Evolutionary conservation across 805 yeast species (phyloP).

Genomic region (Monosporozyma unispora): DNA sequence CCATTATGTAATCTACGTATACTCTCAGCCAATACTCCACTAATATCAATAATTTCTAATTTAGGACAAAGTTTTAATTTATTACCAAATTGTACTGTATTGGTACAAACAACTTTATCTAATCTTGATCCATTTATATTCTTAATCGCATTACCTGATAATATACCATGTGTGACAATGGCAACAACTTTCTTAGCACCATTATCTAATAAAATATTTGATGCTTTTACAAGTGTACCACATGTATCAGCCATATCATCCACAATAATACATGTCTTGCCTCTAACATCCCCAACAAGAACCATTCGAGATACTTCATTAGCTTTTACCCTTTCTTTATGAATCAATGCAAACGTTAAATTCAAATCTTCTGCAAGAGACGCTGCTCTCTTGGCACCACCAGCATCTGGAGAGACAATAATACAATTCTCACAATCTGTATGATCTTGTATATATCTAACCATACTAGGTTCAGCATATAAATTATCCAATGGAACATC

Average conservation of each 20-base stretch:
- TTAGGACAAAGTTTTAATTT: constrained; percentile 46
- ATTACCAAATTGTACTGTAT: constrained; percentile 69
- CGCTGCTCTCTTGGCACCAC: constrained; percentile 84
- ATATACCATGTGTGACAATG: constrained; percentile 73
- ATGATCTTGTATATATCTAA: constrained; percentile 60
- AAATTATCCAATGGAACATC: constrained; percentile 75
- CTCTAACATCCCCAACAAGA: constrained; percentile 72
- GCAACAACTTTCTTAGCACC: constrained; percentile 68
- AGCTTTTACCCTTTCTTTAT: constrained; percentile 75
- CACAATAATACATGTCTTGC: constrained; percentile 64
- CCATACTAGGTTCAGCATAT: constrained; percentile 76
- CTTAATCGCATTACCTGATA: constrained; percentile 63
- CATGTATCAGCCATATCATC: constrained; percentile 90
- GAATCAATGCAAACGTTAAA: constrained; percentile 72
- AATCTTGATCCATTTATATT: constrained; percentile 61
- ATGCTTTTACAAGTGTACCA: constrained; percentile 76
- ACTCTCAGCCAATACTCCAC: constrained; percentile 70
- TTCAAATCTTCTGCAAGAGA: constrained; percentile 71
- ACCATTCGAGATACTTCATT: constrained; percentile 81
- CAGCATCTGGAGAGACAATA: constrained; percentile 79
- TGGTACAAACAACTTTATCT: constrained; percentile 66
- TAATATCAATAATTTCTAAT: constrained; percentile 57
- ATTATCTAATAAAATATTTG: constrained; percentile 59
- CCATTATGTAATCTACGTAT: constrained; percentile 81
- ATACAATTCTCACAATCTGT: constrained; percentile 51